phyloP scores from a whole-genome alignment of 108 stramenopile species.

The Nitzschia inconspicua region DNA sequence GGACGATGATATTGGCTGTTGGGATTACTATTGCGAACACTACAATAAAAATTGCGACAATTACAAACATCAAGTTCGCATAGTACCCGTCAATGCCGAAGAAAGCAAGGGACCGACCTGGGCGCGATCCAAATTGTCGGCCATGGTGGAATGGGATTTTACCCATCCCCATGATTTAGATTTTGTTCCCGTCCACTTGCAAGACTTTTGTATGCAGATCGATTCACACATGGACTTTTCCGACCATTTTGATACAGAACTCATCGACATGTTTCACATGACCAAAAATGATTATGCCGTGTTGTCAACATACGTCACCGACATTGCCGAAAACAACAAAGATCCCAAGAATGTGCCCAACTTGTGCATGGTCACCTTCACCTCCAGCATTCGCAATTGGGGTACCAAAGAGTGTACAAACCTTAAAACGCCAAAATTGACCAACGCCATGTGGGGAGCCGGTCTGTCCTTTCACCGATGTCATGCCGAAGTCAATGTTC shows the following conservation, averaged over 20 bases:
- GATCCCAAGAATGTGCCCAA: constrained; percentile 63
- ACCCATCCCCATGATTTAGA: constrained; percentile 17
- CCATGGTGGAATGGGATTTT: constrained; percentile 43
- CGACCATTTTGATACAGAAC: constrained; percentile 51
- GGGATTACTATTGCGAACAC: constrained; percentile 31
- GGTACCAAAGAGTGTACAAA: constrained; percentile 62
- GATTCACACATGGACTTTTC: constrained; percentile 88
- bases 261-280: constrained; percentile 72
- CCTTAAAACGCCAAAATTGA: constrained; percentile 68
- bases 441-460: constrained; percentile 80
- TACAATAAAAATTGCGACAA: constrained; percentile 39
- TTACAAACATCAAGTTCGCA: constrained; percentile 28
- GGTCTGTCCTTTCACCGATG: constrained; percentile 77
- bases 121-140: constrained; percentile 36
- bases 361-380: constrained; percentile 73
- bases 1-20: constrained; percentile 39
- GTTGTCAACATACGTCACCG: constrained; percentile 79
- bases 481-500: constrained; percentile 87
- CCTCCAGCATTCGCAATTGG: constrained; percentile 60
- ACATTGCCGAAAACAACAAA: constrained; percentile 55
- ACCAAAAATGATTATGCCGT: constrained; percentile 90
- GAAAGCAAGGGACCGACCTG: constrained; percentile 43
- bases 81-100: constrained; percentile 23
- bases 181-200: constrained; percentile 38
- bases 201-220: constrained; percentile 91